Conservation (phyloP, 2,329 filamentous ascomycete species). For the Trichoderma lentiforme region DNA sequence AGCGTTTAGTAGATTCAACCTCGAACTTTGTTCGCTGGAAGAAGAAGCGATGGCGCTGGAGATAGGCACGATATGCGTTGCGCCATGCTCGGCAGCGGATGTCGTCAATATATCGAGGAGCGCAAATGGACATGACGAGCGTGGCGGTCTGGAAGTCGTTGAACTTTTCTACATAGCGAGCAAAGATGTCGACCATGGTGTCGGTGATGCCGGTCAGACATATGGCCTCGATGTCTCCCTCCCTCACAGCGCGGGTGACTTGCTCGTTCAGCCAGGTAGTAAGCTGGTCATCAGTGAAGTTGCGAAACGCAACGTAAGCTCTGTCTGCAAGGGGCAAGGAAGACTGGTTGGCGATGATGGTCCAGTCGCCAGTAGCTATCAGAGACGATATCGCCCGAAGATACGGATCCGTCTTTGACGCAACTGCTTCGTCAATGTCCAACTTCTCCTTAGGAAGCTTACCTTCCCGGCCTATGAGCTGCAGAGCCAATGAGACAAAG, state of each 20-base stretch:
- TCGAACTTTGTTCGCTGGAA: constrained; percentile 74
- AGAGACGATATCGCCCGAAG: constrained; percentile 75
- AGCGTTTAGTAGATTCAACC: constrained; percentile 69
- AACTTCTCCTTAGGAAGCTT: constrained; percentile 47
- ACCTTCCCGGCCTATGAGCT: constrained; percentile 55
- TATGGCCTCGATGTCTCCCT: constrained; percentile 73
- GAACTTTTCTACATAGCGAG: constrained; percentile 71
- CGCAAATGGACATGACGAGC: constrained; percentile 68
- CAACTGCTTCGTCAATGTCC: constrained; percentile 57
- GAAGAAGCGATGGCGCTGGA: constrained; percentile 70
- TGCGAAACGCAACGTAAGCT: constrained; percentile 67
- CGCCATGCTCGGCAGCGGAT: constrained; percentile 73
- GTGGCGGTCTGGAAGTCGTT: constrained; percentile 77
- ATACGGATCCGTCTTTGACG: constrained; percentile 70
- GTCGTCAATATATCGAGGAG: constrained; percentile 74
- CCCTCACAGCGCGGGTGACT: constrained; percentile 56
- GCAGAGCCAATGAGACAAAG: constrained; percentile 65
- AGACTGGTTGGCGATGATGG: constrained; percentile 66
- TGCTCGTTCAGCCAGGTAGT: constrained; percentile 66
- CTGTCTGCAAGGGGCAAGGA: constrained; percentile 73
- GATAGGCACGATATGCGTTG: constrained; percentile 65
- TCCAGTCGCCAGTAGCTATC: constrained; percentile 75
- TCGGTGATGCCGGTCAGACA: constrained; percentile 75
- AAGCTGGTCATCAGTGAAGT: constrained; percentile 60
- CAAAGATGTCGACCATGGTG: constrained; percentile 68